Evolutionary conservation across 345 rosid species (phyloP), one percentile per base, ranked within the genome.

Genomic region (Ricinus communis): DNA sequence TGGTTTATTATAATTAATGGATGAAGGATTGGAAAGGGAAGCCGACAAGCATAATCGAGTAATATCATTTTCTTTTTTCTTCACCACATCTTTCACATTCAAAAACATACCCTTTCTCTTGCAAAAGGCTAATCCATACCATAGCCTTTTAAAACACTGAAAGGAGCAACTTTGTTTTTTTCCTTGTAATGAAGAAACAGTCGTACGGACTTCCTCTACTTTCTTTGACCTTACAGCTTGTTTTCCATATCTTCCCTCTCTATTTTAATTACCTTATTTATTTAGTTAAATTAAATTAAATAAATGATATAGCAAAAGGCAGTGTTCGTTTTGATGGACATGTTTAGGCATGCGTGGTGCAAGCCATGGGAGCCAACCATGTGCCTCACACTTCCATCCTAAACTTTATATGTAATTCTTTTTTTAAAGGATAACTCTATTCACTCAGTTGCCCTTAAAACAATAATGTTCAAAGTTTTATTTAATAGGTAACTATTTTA

Each of bases 1-100:
- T n/a, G n/a, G n/a, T n/a, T n/a, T n/a, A 33, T 33, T 33, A 33
- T 2, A 33, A 33, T 2, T 33, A 33, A 33, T 33, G 6, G 6
- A 33, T 33, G 6, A 33, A 6, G 6, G 2, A 33, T 2, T 33
- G 2, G 38, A 22, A 72, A 52, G 41, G 38, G 43, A 22, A 30
- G 49, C 77, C 82, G 80, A 82, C 87, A 76, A 74, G 70, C 79
- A 72, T 73, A 74, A 80, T 82, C 83, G 77, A 77, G 79, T 72
- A 69, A 81, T 46, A 75, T 77, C 80, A 25, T 76, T 82, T 71
- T 73, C 60, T 71, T 74, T n/a, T 79, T 77, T 64, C 71, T 63
- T 63, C 49, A 67, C 21, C 62, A 33, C 15, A 60, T 24, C 16
- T 31, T 46, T 9, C 68, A 27, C 55, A 16, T 54, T 70, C 49